phyloP scores from a whole-genome alignment of 257 asterid species.

The Przewalskia tangutica region DNA sequence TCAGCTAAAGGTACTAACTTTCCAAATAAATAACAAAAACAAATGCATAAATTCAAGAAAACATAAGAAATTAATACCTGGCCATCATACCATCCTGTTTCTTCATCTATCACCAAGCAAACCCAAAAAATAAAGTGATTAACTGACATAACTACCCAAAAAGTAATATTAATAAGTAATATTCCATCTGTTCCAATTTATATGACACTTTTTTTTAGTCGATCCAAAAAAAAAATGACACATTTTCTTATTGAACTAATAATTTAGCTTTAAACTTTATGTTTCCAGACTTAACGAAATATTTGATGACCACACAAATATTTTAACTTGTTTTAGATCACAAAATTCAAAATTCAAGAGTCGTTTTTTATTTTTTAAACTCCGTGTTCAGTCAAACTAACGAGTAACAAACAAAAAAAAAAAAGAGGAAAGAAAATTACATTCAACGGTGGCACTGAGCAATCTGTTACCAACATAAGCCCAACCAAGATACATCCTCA shows the following conservation, averaged over 20 bases:
- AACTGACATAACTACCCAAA: not conserved
- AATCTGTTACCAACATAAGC: constrained; percentile 86
- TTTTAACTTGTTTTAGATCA: too few relatives aligned
- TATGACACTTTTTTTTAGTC: too few relatives aligned
- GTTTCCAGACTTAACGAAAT: too few relatives aligned
- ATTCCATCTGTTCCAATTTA: too few relatives aligned
- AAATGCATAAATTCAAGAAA: not conserved
- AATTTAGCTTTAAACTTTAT: too few relatives aligned
- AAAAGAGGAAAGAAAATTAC: constrained; percentile 18
- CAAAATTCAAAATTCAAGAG: too few relatives aligned
- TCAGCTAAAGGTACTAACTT: not conserved
- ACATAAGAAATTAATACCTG: constrained; percentile 36
- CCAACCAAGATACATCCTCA: constrained; percentile 96
- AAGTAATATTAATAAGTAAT: too few relatives aligned
- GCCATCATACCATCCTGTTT: constrained; percentile 99
- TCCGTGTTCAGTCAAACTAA: too few relatives aligned
- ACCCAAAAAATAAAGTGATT: not conserved
- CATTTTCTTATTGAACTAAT: too few relatives aligned
- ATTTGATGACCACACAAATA: too few relatives aligned
- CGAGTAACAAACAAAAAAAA: not conserved
- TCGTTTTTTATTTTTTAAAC: too few relatives aligned
- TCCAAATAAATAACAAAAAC: not conserved
- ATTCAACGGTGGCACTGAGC: constrained; percentile 88
- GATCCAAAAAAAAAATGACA: too few relatives aligned
- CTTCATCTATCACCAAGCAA: constrained; percentile 62